Conservation (phyloP, 306 rosid genomes). For the Rosa rugosa region DNA sequence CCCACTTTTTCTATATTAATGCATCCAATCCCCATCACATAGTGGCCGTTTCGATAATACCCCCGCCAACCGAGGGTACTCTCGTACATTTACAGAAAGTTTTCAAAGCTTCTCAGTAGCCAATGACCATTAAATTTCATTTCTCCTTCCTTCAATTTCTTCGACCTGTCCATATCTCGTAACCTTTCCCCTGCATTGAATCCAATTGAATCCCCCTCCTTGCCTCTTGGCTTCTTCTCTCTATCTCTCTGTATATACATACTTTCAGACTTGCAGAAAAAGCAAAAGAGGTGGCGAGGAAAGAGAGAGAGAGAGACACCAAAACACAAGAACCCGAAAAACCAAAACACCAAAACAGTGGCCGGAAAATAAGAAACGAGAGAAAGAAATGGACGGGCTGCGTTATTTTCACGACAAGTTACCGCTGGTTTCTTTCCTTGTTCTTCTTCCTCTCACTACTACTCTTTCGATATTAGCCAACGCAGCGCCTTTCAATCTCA, state of each 20-base stretch:
- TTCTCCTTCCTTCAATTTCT: background rate
- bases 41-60: background rate
- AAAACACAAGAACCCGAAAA: background rate
- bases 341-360: background rate
- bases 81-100: background rate
- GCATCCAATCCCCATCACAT: background rate
- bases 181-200: constrained; percentile 2
- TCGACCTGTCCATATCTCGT: background rate
- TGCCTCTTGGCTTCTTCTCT: constrained; percentile 1
- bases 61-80: background rate
- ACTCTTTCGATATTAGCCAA: background rate
- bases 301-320: constrained; percentile 26
- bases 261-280: constrained; percentile 31
- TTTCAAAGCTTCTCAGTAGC: background rate
- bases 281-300: constrained; percentile 19
- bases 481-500: constrained; percentile 52
- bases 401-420: constrained; percentile 11
- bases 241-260: background rate
- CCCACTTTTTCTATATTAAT: background rate
- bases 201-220: background rate
- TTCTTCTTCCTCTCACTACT: constrained; percentile 10
- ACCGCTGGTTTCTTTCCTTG: constrained; percentile 16
- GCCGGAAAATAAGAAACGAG: background rate
- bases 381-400: constrained; percentile 36
- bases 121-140: background rate